Conservation (phyloP, 768 basidiomycete species). For the Gymnopilus dilepis region DNA sequence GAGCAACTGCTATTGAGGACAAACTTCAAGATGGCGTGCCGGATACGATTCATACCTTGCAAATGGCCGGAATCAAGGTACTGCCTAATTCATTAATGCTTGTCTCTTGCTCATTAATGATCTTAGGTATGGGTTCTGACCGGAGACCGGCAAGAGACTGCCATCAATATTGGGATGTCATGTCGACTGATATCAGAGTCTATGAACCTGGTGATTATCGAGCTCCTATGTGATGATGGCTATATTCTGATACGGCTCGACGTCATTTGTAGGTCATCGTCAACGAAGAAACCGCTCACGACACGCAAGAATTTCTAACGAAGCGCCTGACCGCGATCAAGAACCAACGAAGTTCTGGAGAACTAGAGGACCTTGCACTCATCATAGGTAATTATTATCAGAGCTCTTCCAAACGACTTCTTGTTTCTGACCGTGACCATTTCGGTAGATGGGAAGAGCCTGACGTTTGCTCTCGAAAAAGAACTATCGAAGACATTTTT, state of each 20-base stretch:
- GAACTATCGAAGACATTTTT: constrained; percentile 88
- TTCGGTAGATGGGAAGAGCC: constrained; percentile 87
- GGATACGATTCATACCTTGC: constrained; percentile 95
- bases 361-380: constrained; percentile 93
- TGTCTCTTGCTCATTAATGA: constrained; percentile 5
- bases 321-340: constrained; percentile 93
- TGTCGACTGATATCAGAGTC: constrained; percentile 97
- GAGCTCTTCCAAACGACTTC: neutral
- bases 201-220: constrained; percentile 87
- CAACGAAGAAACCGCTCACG: constrained; percentile 85
- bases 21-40: constrained; percentile 99
- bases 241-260: constrained; percentile 1
- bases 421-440: constrained; percentile 15
- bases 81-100: neutral
- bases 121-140: constrained; percentile 93
- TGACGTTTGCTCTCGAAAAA: constrained; percentile 93
- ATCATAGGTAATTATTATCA: constrained; percentile 73
- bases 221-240: neutral
- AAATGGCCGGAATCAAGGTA: constrained; percentile 97
- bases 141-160: constrained; percentile 97
- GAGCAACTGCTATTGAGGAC: constrained; percentile 98
- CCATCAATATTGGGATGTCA: constrained; percentile 98
- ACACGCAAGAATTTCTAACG: constrained; percentile 83
- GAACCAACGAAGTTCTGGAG: constrained; percentile 89
- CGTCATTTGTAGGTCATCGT: constrained; percentile 75